phyloP scores from a whole-genome alignment of 1,284 basidiomycete species.

The Filobasidium uniguttulatum region DNA sequence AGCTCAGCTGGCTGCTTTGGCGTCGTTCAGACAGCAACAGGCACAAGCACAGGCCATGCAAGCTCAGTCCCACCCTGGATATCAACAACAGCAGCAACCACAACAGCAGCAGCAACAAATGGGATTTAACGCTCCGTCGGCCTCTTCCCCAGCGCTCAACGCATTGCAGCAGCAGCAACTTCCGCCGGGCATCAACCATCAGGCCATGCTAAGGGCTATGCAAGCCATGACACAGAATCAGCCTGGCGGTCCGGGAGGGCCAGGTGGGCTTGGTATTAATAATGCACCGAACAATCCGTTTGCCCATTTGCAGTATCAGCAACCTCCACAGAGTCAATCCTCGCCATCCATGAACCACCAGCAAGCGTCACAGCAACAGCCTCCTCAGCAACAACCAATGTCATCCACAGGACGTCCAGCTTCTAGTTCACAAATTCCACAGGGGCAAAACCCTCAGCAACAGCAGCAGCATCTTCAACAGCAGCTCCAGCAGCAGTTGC shows the following conservation, averaged over 20 bases:
- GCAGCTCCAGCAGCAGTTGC: slow-evolving; percentile 11
- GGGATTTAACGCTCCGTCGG: background rate
- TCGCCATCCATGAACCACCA: background rate
- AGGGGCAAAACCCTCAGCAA: background rate
- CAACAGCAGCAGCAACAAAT: slow-evolving; percentile 1
- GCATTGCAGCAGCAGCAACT: background rate
- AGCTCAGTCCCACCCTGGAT: background rate
- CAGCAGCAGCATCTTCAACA: background rate
- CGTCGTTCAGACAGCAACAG: background rate
- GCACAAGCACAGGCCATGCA: background rate
- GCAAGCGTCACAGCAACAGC: background rate
- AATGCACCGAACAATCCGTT: too few species aligned
- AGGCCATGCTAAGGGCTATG: background rate
- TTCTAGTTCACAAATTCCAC: background rate
- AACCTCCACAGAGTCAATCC: background rate
- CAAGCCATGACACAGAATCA: background rate
- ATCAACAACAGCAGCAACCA: background rate
- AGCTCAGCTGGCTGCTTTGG: background rate
- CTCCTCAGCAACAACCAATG: background rate
- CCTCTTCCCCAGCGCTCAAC: background rate
- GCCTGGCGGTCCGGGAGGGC: too few species aligned
- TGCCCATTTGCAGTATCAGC: background rate
- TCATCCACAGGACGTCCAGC: background rate
- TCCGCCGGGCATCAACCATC: background rate
- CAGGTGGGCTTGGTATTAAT: too few species aligned